Evolutionary conservation across 257 asterid genomes (phyloP).

Genomic region (Solanum lignicaule): DNA sequence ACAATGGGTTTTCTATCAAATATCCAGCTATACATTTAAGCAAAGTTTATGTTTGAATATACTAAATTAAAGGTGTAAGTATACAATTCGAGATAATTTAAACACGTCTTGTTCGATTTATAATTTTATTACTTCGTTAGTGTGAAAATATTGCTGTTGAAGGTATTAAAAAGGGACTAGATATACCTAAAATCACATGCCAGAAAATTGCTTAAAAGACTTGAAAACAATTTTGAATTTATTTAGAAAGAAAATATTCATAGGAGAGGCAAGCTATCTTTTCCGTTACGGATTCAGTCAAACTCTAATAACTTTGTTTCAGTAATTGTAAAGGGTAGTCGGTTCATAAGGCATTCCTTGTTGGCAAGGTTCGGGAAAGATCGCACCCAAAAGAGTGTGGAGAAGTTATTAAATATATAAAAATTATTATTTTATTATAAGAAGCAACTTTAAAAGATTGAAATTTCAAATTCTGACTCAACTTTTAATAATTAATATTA

Average conservation of each 20-base stretch:
- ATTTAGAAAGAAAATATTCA: neutral
- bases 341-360: neutral
- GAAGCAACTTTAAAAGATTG: neutral
- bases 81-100: neutral
- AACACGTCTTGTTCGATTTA: neutral
- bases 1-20: conserved; percentile 1
- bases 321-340: neutral
- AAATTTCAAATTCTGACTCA: neutral
- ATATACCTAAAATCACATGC: neutral
- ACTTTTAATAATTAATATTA: neutral
- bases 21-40: neutral
- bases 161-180: neutral
- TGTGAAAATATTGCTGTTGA: neutral
- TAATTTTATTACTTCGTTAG: neutral
- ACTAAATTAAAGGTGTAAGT: neutral
- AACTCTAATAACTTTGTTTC: neutral
- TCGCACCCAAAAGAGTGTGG: neutral
- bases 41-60: neutral
- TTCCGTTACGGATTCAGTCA: accelerated
- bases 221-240: neutral
- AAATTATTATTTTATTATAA: neutral
- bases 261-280: too few relatives aligned
- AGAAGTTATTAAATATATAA: neutral
- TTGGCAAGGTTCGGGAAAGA: neutral
- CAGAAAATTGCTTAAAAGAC: neutral